These are phyloP conservation scores for Cytospora leucostoma DNA, from an alignment of 2,329 filamentous ascomycete species.

Conservation along the genomic window DNA sequence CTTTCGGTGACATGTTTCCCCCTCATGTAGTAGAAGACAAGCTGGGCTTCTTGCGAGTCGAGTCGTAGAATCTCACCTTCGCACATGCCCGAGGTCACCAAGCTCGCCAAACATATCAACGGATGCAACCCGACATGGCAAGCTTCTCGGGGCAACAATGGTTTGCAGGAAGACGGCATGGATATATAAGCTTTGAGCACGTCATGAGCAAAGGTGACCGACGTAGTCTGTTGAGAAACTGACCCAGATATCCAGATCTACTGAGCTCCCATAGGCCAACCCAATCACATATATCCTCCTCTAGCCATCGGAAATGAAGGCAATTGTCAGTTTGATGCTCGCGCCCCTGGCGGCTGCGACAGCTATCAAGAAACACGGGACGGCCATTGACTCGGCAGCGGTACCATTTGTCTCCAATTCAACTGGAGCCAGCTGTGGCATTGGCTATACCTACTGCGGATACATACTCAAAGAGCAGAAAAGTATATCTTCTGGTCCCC, in stretches of 20 bases:
- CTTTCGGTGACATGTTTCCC: background rate
- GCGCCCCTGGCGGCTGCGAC: constrained; percentile 8
- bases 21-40: background rate
- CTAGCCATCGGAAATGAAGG: constrained; percentile 12
- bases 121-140: constrained; percentile 5
- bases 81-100: background rate
- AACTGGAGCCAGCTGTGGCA: constrained; percentile 16
- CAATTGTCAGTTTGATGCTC: constrained; percentile 1
- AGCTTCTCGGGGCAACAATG: background rate
- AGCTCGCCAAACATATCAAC: constrained; percentile 3
- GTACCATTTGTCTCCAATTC: background rate
- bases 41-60: background rate
- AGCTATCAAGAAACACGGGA: background rate
- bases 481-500: background rate
- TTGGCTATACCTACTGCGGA: constrained; percentile 27
- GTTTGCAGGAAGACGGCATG: background rate
- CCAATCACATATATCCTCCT: background rate
- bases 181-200: constrained; percentile 23
- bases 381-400: background rate
- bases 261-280: too few species aligned
- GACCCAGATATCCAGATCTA: background rate
- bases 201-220: constrained; percentile 5
- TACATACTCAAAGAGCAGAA: constrained; percentile 27
- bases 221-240: background rate
- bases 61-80: background rate